Base-by-base conservation (phyloP, 805 yeast genomes). In the Scheffersomyces ergatensis region DNA sequence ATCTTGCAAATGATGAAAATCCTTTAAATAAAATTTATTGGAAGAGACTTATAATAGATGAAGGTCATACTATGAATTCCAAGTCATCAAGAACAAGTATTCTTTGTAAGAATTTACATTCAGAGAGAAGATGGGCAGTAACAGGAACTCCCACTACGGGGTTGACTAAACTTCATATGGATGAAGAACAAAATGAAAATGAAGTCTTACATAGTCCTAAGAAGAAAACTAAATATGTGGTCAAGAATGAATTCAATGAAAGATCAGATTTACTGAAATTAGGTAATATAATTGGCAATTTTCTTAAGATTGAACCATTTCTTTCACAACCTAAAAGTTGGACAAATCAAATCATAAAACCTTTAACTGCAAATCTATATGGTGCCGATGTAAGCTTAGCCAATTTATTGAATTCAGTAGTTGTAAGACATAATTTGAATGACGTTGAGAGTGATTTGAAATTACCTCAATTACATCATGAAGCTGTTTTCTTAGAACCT, bases 131-230 rank as follows among this genome's bases (percentile, higher is more conserved):
- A 44, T 83, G 90, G 90, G 80, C 82, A 0, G 86, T 83, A 1
- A 79, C 85, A 0, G 89, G 90, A 23, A 83, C 90, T 0, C 89
- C 89, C 4, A 83, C 89, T 0, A 73, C 85, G 0, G 90, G 90
- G 0, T 61, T 83, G 38, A 81, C 89, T 0, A 72, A 71, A 33
- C 53, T 80, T 6, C 76, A 78, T 46, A 73, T 82, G 67, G 67
- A 67, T 38, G 70, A 70, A 38, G 54, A 53, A 18, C 52, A 54
- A 13, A 44, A 42, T 16, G 49, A 41, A 12, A 48, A 42, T 8
- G 15, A 32, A 1, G 34, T 35, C 5, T 17, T 23, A 13, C 36
- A 37, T 19, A 50, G 53, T 17, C 53, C 57, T 4, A 41, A 44
- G 16, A 50, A 24, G 12, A 48, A 47, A 39, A 50, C 51, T 21